Percentiles rank a stretch among this genome's conserved stretches.
phyloP scores from a whole-genome alignment of 1,139 yeast species.

The Kazachstania sp. region DNA sequence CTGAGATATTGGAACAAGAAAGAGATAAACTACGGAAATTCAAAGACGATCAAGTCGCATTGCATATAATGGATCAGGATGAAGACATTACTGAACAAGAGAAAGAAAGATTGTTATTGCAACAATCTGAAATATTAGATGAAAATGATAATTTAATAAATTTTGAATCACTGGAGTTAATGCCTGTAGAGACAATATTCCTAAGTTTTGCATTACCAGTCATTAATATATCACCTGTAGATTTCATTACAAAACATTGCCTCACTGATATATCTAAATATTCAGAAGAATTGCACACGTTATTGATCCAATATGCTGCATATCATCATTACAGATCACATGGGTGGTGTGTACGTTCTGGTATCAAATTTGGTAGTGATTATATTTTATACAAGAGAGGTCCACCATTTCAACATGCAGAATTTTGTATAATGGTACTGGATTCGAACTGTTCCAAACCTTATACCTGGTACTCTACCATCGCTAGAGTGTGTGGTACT shows the following conservation, averaged over 20 bases:
- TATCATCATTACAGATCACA: slow-evolving; percentile 81
- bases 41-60: slow-evolving; percentile 29
- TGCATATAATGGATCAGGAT: not conserved
- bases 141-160: slow-evolving; percentile 35
- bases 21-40: slow-evolving; percentile 26
- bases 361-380: slow-evolving; percentile 86
- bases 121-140: slow-evolving; percentile 36
- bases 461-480: slow-evolving; percentile 38
- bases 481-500: slow-evolving; percentile 76
- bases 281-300: slow-evolving; percentile 10
- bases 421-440: slow-evolving; percentile 58
- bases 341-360: slow-evolving; percentile 94
- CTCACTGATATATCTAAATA: slow-evolving; percentile 3
- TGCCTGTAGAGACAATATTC: slow-evolving; percentile 70
- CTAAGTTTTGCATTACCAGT: slow-evolving; percentile 43
- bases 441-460: slow-evolving; percentile 31
- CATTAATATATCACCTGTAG: slow-evolving; percentile 14
- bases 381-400: slow-evolving; percentile 76
- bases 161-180: slow-evolving; percentile 64
- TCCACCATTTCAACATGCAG: slow-evolving; percentile 94
- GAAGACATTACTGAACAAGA: slow-evolving; percentile 25
- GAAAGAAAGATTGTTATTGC: not conserved
- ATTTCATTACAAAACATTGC: slow-evolving; percentile 11
- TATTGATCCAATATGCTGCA: slow-evolving; percentile 45
- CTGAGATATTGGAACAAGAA: slow-evolving; percentile 26